phyloP scores from a whole-genome alignment of 306 rosid species.

The Ochetophila trinervis region DNA sequence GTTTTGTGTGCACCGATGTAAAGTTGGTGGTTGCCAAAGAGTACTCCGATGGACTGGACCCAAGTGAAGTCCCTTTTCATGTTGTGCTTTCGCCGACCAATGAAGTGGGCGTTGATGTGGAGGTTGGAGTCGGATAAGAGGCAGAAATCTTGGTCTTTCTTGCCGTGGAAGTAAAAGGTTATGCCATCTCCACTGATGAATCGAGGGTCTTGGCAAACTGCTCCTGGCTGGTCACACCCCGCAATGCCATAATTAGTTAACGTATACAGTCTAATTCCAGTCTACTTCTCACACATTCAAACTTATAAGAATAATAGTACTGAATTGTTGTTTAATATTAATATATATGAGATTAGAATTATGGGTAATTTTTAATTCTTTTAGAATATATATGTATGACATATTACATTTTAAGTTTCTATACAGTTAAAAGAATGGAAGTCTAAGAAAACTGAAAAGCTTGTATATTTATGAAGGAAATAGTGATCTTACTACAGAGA shows the following conservation, averaged over 20 bases:
- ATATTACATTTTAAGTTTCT: too few relatives aligned
- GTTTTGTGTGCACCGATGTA: constrained; percentile 51
- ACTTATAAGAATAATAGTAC: too few relatives aligned
- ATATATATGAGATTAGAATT: too few relatives aligned
- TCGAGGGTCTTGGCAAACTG: constrained; percentile 47
- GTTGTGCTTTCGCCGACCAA: constrained; percentile 45
- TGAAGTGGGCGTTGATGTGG: constrained; percentile 72
- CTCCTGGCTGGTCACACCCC: constrained; percentile 41
- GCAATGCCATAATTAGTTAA: background rate
- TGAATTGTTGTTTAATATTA: too few relatives aligned
- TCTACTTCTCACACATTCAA: too few relatives aligned
- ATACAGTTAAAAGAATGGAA: too few relatives aligned
- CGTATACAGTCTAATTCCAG: too few relatives aligned
- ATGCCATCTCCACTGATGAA: constrained; percentile 38
- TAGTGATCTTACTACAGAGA: constrained; percentile 54
- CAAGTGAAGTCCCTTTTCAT: constrained; percentile 50
- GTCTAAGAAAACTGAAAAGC: background rate
- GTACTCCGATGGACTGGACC: constrained; percentile 63
- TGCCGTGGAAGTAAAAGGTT: constrained; percentile 62
- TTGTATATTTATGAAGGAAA: background rate
- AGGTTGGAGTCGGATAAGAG: constrained; percentile 55
- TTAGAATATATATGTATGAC: background rate
- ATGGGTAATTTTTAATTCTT: too few relatives aligned
- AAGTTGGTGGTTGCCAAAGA: constrained; percentile 45
- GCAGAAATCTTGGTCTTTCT: constrained; percentile 57